Percentiles rank a stretch among this genome's conserved stretches.
phyloP scores from a whole-genome alignment of 176 grass and related monocot genomes.

The Oryza glaberrima region DNA sequence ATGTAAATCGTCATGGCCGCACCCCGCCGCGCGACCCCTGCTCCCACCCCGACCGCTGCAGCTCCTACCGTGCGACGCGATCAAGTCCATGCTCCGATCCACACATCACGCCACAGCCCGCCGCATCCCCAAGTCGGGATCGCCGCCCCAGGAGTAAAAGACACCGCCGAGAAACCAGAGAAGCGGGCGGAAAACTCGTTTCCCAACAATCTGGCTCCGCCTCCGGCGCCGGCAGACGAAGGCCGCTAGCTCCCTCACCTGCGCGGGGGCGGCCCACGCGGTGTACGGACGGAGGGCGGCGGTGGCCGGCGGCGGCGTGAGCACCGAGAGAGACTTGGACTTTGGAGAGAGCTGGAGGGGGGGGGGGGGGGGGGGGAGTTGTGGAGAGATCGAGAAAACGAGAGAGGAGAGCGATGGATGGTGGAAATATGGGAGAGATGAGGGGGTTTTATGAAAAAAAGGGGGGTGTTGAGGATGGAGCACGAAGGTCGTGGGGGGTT shows the following conservation, averaged over 20 bases:
- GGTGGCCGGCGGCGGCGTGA: constrained; percentile 38
- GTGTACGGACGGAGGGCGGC: neutral
- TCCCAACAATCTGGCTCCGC: constrained; percentile 20
- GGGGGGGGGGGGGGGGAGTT: neutral
- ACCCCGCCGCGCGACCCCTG: neutral
- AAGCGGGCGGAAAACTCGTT: neutral
- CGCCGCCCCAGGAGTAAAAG: constrained; percentile 10
- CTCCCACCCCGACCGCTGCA: constrained; percentile 23
- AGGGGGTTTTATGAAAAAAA: constrained; percentile 47
- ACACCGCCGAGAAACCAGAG: neutral
- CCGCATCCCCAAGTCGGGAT: constrained; percentile 37
- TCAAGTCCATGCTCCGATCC: constrained; percentile 75
- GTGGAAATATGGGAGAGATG: neutral
- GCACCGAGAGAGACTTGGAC: constrained; percentile 9
- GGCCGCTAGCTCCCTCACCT: neutral
- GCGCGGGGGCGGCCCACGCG: constrained; percentile 10
- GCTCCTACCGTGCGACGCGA: constrained; percentile 47
- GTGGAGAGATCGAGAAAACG: constrained; percentile 44
- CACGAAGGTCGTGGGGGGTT: constrained; percentile 35
- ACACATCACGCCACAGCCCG: constrained; percentile 50
- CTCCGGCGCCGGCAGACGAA: neutral
- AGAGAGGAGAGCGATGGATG: neutral
- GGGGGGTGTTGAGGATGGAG: no score
- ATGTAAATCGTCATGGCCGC: constrained; percentile 76
- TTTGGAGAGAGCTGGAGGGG: neutral